Base-by-base conservation (phyloP, 2,329 filamentous ascomycete species). In the Colletotrichum somersetense region DNA sequence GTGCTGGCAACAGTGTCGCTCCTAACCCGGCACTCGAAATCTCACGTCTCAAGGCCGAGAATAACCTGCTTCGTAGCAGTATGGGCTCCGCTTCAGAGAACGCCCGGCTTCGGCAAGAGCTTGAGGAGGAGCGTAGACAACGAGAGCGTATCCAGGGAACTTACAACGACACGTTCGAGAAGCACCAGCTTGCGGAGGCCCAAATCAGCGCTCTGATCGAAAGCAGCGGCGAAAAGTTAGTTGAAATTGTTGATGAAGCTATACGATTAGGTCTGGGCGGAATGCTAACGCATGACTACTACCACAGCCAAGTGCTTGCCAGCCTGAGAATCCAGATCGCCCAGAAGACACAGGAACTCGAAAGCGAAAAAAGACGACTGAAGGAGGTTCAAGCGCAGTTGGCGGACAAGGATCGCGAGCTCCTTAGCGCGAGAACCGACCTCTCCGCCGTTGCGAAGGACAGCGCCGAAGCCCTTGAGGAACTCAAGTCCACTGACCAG, bases 11-110 rank as follows among this genome's bases (percentile, higher is more conserved):
- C 71, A 81, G 83, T 7, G 80, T 81, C 16, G 77, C 80, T 14
- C 78, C 80, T 20, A 83, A 83, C 65, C 80, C 88, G 61, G 83
- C 84, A 14, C 79, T 89, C 23, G 87, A 90, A 76, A 78, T 90
- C 30, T 88, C 88, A 40, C 86, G 89, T 44, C 81, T 92, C 59
- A 89, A 88, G 77, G 87, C 89, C 7, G 90, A 92, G 79, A 91
- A 90, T 75, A 85, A 87, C 46, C 79, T 91, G 10, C 81, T 91
- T 16, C 86, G 87, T 71, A 87, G 84, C 73, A 89, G 85, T 62
- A 82, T 89, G 63, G 85, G 85, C 12, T 86, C 86, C 10, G 85
- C 85, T 10, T 86, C 87, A 1, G 88, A 90, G 75, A 87, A 86
- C 67, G 85, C 86, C 55, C 81, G 85, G 55, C 81, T 91, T 57